These are phyloP conservation scores for Cladochytrium replicatum DNA, from an alignment of 192 early-diverging fungal species.

Conservation along the genomic window DNA sequence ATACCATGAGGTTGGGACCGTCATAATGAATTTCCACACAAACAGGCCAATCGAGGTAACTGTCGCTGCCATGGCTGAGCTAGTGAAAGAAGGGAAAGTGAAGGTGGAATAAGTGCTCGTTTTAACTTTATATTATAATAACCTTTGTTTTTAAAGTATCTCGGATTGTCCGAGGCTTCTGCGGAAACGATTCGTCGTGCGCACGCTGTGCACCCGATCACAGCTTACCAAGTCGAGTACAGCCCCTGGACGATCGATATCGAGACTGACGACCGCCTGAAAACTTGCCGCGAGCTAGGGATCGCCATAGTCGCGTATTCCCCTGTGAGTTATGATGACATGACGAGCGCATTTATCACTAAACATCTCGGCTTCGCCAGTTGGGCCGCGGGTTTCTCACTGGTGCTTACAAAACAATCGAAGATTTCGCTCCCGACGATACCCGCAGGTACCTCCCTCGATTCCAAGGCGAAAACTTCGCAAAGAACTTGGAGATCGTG, in stretches of 20 bases:
- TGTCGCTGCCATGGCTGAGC: slow-evolving; percentile 46
- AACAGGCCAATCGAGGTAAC: slow-evolving; percentile 52
- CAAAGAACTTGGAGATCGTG: slow-evolving; percentile 41
- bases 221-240: slow-evolving; percentile 35
- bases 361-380: slow-evolving; percentile 19
- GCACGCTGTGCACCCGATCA: slow-evolving; percentile 57
- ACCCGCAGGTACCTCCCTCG: slow-evolving; percentile 38
- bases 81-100: slow-evolving; percentile 61
- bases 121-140: too few species aligned
- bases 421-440: slow-evolving; percentile 45
- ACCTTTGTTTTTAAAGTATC: too few species aligned
- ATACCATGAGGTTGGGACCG: slow-evolving; percentile 2
- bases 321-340: slow-evolving; percentile 34
- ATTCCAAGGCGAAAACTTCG: slow-evolving; percentile 50
- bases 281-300: slow-evolving; percentile 51
- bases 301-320: slow-evolving; percentile 55
- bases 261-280: slow-evolving; percentile 56
- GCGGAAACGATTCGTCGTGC: slow-evolving; percentile 52
- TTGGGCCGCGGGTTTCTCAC: slow-evolving; percentile 56
- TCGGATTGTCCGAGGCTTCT: slow-evolving; percentile 51
- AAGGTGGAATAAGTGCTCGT: too few species aligned
- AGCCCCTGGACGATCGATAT: slow-evolving; percentile 50
- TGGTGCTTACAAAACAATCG: slow-evolving; percentile 40
- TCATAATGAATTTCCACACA: too few species aligned
- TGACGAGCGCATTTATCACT: neutral